Evolutionary conservation across 495 filamentous ascomycete species (phyloP).

Genomic region (Penicillium roqueforti): DNA sequence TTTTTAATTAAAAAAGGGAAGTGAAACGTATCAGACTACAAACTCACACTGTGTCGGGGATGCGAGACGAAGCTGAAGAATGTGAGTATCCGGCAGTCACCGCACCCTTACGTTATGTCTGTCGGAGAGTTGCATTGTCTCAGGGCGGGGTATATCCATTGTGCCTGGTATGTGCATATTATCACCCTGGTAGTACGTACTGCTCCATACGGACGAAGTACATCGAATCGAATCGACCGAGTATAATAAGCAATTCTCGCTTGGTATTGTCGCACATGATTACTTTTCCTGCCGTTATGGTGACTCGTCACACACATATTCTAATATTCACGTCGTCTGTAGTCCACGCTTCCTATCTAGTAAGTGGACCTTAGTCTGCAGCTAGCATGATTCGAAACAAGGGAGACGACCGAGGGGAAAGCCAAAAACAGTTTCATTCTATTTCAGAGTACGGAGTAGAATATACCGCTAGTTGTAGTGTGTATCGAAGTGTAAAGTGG

Average conservation of each 20-base stretch:
- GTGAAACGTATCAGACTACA: not conserved
- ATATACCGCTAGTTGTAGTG: not conserved
- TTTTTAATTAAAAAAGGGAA: not conserved
- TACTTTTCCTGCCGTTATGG: not conserved
- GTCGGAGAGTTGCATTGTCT: constrained; percentile 6
- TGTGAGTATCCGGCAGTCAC: constrained; percentile 4
- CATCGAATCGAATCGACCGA: no score
- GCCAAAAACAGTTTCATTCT: constrained; percentile 3
- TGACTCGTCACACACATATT: not conserved
- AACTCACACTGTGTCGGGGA: constrained; percentile 1
- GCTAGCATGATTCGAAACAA: constrained; percentile 18
- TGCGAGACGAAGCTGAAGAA: constrained; percentile 2
- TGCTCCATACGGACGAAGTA: no score
- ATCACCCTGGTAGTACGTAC: not conserved
- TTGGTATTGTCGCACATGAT: not conserved
- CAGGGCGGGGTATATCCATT: constrained; percentile 5
- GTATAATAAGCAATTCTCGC: no score
- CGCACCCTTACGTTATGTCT: constrained; percentile 3
- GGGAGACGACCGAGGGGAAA: constrained; percentile 7
- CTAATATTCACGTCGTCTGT: not conserved
- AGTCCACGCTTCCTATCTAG: constrained; percentile 5
- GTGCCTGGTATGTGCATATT: constrained; percentile 4
- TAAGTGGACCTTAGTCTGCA: constrained; percentile 1
- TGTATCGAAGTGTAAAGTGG: constrained; percentile 3
- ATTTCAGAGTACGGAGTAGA: not conserved